Evolutionary conservation across 192 early-diverging fungal species (phyloP).

Genomic region (Coemansia sp.): DNA sequence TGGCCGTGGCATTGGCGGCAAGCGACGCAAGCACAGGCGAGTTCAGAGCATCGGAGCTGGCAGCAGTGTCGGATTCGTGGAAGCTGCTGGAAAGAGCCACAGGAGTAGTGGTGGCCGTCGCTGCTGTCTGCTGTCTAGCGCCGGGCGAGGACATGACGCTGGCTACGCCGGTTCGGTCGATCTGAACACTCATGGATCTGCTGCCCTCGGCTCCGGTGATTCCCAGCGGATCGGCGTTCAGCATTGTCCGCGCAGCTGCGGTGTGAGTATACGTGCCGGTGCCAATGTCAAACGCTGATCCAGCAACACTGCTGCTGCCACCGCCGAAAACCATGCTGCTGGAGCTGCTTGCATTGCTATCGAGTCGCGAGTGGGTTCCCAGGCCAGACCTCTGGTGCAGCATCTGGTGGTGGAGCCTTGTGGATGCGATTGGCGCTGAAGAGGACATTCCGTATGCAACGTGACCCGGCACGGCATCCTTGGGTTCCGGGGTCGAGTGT

Average conservation of each 20-base stretch:
- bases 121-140: background rate
- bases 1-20: slow-evolving; percentile 49
- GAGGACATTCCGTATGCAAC: slow-evolving; percentile 14
- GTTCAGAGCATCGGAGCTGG: slow-evolving; percentile 11
- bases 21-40: slow-evolving; percentile 38
- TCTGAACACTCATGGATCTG: background rate
- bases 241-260: background rate
- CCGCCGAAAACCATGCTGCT: slow-evolving; percentile 15
- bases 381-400: background rate
- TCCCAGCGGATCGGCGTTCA: slow-evolving; percentile 30
- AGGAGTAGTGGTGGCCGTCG: background rate
- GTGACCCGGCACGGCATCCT: slow-evolving; percentile 13
- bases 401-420: slow-evolving; percentile 4
- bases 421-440: slow-evolving; percentile 10
- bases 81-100: background rate
- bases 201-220: slow-evolving; percentile 15
- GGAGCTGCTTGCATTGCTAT: slow-evolving; percentile 23
- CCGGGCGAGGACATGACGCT: slow-evolving; percentile 3
- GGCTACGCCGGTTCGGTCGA: background rate
- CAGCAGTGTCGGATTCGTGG: background rate
- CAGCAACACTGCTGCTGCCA: background rate
- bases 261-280: background rate
- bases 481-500: slow-evolving; percentile 19
- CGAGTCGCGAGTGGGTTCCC: slow-evolving; percentile 17
- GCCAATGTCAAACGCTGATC: background rate